Evolutionary conservation across 129 eudicot species (phyloP), one percentile per base, ranked within the genome.

Genomic region (Helianthus tuberosus): DNA sequence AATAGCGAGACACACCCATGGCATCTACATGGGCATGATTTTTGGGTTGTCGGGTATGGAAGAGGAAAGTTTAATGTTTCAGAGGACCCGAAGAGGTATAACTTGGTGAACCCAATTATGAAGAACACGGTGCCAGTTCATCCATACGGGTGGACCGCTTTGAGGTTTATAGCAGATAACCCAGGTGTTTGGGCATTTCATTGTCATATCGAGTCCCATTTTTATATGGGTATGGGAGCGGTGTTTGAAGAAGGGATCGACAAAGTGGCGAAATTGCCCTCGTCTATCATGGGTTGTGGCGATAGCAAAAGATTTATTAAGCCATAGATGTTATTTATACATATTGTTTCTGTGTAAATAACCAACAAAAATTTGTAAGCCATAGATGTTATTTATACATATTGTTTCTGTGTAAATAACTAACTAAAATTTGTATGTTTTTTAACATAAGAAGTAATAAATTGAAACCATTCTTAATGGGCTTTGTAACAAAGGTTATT

Each of bases 121-220:
- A 94, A 90, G 81, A 90, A 94, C 47, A 94, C 98, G 2, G 96
- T 90, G 67, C 85, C 91, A 0, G 79, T 94, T 3, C 97, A 90
- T 29, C 89, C 84, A 5, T 88, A 78, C 38, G 97, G 97, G 13
- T 94, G 97, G 98, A 90, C 98, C 3, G 98, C 98, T 10, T 35
- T 94, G 68, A 71, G 97, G 60, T 90, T 90, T 57, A 84, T 84
- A 69, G 98, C 98, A 0, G 68, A 90, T 85, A 94, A 94, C 73
- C 98, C 98, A 13, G 97, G 98, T 5, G 91, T 84, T 49, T 94
- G 98, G 98, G 89, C 90, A 3, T 94, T 90, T 72, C 98, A 94
- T 81, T 94, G 98, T 65, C 97, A 94, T 74, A 88, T 94, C 20
- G 98, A 94, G 75, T 75, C 96, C 3, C 97, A 94, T 83, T 90